Base-by-base conservation (phyloP, 2,329 filamentous ascomycete species). In the Colletotrichum nymphaeae region DNA sequence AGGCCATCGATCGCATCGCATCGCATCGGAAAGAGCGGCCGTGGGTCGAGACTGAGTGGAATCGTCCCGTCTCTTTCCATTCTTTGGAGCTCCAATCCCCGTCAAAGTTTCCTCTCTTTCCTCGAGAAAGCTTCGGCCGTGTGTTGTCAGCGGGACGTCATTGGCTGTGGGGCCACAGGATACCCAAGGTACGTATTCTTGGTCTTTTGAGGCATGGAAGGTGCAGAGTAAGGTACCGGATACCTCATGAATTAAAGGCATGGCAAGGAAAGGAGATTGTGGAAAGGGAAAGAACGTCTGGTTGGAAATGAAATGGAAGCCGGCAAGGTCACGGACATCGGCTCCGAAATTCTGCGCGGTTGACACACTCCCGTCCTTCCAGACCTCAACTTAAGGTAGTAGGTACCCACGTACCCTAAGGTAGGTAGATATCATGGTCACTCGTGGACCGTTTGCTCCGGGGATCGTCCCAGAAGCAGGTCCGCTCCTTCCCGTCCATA, bases 141-240 rank as follows among this genome's bases (percentile, higher is more conserved):
- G 67, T 70, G 70, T 60, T 73, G 70, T 73, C 70, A 73, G 62
- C n/a, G 56, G 35, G 19, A 63, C 67, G 67, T 70, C 70, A 73
- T 70, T 73, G 55, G 53, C n/a, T 60, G 67, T 64, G 70, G 70
- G 59, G 24, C 67, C n/a, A 8, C 30, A 30, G 8, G 2, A 30
- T 30, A 9, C 30, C 1, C 24, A 11, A 1, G n/a, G 11, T 14
- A 53, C 37, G 30, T 63, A 28, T 32, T 7, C 5, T 42, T 42
- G 14, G 11, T 32, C 32, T 32, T 32, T 9, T 5, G 32, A 32
- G 32, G 32, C 11, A 32, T 32, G 11, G 32, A 12, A 32, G 9
- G 11, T 32, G 32, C 32, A 32, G 32, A 32, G 32, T 24, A 24
- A 24, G 2, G 24, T 32, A 32, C 32, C 32, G 11, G 32, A 12